A percentile compares a stretch with the other conserved stretches of the same genome.
Conservation (phyloP, 257 asterid species). For the Solanum bulbocastanum region DNA sequence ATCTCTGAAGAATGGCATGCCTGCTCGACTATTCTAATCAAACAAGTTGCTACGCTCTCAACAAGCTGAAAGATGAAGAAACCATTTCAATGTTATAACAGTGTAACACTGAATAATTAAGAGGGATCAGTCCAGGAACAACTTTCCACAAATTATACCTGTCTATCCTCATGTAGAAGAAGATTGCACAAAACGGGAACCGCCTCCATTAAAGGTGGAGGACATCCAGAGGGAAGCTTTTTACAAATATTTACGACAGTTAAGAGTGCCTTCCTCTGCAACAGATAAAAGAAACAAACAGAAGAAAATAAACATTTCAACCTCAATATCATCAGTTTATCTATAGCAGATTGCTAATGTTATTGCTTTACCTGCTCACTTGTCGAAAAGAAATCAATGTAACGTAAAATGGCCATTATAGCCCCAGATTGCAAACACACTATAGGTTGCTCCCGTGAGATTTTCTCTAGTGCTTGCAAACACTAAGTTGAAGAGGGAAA, state of each 20-base stretch:
- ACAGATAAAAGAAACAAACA: conserved; percentile 8
- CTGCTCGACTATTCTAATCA: conserved; percentile 69
- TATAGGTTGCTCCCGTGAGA: conserved; percentile 82
- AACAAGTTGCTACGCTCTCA: conserved; percentile 85
- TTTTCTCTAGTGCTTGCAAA: conserved; percentile 85
- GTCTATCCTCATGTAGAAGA: conserved; percentile 86
- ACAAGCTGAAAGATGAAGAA: conserved; percentile 49
- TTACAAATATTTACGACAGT: conserved; percentile 77
- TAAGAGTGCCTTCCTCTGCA: conserved; percentile 87
- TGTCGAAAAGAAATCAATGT: conserved; percentile 87
- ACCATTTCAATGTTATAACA: neutral
- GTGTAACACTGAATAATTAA: neutral
- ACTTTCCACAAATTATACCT: conserved; percentile 30
- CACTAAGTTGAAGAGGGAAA: conserved; percentile 39
- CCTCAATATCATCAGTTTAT: neutral
- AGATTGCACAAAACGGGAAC: conserved; percentile 89
- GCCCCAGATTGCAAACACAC: conserved; percentile 93
- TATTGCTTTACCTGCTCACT: conserved; percentile 63
- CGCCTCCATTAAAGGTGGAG: conserved; percentile 74
- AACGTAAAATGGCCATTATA: conserved; percentile 74
- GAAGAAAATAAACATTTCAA: conserved; percentile 9
- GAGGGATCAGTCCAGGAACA: neutral
- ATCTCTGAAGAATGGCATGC: conserved; percentile 43
- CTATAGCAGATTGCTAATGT: neutral
- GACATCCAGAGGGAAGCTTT: conserved; percentile 63